Conservation (phyloP, 2,329 filamentous ascomycete genomes). For the Calonectria leucothoes region DNA sequence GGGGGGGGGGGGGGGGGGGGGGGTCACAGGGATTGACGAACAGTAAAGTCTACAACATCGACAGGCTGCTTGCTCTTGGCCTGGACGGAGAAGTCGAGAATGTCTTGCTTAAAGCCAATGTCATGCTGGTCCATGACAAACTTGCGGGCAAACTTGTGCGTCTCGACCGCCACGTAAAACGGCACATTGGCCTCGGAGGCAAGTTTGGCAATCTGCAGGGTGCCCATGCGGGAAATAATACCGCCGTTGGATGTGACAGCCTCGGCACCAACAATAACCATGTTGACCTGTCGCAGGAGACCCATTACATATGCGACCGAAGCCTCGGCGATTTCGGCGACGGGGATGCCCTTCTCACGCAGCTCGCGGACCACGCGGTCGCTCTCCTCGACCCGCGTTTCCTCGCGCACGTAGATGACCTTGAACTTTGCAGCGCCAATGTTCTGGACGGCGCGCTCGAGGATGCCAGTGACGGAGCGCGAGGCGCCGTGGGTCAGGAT, state of each 20-base stretch:
- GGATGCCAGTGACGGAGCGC: slow-evolving; percentile 81
- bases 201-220: slow-evolving; percentile 85
- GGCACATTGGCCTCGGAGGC: slow-evolving; percentile 77
- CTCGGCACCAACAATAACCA: slow-evolving; percentile 78
- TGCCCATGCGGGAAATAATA: slow-evolving; percentile 88
- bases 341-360: slow-evolving; percentile 79
- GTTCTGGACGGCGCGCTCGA: slow-evolving; percentile 75
- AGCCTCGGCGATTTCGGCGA: slow-evolving; percentile 68
- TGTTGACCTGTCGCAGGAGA: slow-evolving; percentile 67
- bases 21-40: slow-evolving; percentile 43
- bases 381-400: slow-evolving; percentile 68
- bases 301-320: slow-evolving; percentile 84
- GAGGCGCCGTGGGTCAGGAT: slow-evolving; percentile 94
- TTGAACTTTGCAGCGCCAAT: slow-evolving; percentile 74
- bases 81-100: slow-evolving; percentile 78
- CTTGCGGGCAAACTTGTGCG: slow-evolving; percentile 94
- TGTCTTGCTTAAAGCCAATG: slow-evolving; percentile 80
- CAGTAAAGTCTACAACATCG: slow-evolving; percentile 77
- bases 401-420: slow-evolving; percentile 82
- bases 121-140: slow-evolving; percentile 87
- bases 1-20: too few species aligned
- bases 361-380: slow-evolving; percentile 78
- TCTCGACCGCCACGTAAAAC: slow-evolving; percentile 93
- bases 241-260: slow-evolving; percentile 95
- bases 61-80: slow-evolving; percentile 56